Evolutionary conservation across 2,329 filamentous ascomycete species (phyloP).

Genomic region (Xylaria sp.): DNA sequence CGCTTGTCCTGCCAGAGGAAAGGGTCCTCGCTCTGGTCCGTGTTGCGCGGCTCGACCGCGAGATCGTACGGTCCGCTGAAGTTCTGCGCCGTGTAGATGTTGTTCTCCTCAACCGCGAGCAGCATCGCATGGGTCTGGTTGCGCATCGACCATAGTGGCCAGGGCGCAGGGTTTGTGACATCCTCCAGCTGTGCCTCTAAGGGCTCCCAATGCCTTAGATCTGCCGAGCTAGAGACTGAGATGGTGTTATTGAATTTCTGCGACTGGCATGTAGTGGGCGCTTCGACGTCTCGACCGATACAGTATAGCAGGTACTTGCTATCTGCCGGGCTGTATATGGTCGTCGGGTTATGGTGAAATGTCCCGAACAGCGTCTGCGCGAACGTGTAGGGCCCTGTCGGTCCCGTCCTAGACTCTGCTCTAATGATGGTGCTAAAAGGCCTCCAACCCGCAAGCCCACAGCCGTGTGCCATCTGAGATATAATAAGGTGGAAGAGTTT

Average conservation of each 20-base stretch:
- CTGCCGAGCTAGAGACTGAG: conserved; percentile 48
- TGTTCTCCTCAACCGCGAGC: conserved; percentile 52
- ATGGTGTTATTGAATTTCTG: conserved; percentile 48
- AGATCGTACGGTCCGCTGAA: conserved; percentile 48
- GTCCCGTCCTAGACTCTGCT: conserved; percentile 57
- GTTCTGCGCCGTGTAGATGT: conserved; percentile 49
- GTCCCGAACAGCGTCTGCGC: conserved; percentile 54
- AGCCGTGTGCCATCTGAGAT: conserved; percentile 58
- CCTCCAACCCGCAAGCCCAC: conserved; percentile 60
- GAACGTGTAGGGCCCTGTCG: conserved; percentile 58
- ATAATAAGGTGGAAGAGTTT: conserved; percentile 58
- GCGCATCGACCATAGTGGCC: conserved; percentile 50
- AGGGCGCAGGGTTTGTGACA: conserved; percentile 57
- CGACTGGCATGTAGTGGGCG: conserved; percentile 43
- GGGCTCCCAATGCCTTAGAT: conserved; percentile 40
- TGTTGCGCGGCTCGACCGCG: conserved; percentile 42
- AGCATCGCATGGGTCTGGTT: conserved; percentile 48
- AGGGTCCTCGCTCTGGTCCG: conserved; percentile 46
- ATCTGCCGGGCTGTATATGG: conserved; percentile 58
- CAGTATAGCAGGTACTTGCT: conserved; percentile 57
- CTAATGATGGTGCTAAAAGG: conserved; percentile 58
- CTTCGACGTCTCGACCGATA: conserved; percentile 53
- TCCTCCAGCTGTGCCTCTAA: conserved; percentile 38
- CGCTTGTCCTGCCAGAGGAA: conserved; percentile 48
- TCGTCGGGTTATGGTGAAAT: conserved; percentile 60